Base-by-base conservation (phyloP, 345 rosid species). In the Brassica juncea region DNA sequence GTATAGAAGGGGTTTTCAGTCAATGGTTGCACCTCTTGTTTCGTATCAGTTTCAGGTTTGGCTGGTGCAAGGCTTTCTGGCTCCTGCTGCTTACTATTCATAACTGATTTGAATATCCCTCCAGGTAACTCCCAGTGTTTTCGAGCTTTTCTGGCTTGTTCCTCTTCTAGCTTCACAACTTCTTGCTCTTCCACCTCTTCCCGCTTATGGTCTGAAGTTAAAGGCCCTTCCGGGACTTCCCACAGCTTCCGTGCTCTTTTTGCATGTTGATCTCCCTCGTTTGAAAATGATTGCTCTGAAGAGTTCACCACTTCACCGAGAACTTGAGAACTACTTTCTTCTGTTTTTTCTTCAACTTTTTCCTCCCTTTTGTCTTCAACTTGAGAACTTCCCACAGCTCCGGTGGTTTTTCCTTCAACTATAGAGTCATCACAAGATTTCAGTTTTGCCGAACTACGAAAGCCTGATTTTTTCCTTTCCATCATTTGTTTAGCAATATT, bases 401-500 rank as follows among this genome's bases (percentile, higher is more conserved):
- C 55, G 37, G 32, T 30, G 6, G 7, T 75, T 76, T 71, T 81
- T 79, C 72, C 74, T 66, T 79, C 74, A 21, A 73, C 77, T 81
- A 67, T 49, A 14, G 19, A 83, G 63, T 80, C 82, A 60, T 15
- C 81, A 66, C 73, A 75, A n/a, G 73, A 77, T 74, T 83, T 86
- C 39, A 47, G 60, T 66, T 86, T 89, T 72, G 71, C 83, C 65
- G 44, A 75, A 72, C 77, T 84, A 47, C 76, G 86, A 74, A 78
- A 75, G 64, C 91, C 91, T 75, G 84, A 87, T 73, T 85, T 94
- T 78, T 79, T 86, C 82, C 87, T 88, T 77, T 82, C 94, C 97
- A 89, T 90, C 77, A 87, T 73, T 78, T 88, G 91, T 83, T 86
- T 92, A 16, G 99, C 99, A 19, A 88, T 67, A 72, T 77, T 90